These are phyloP conservation scores for Pseudotsuga menziesii DNA, from an alignment of 75 land plant genomes.

Conservation along the genomic window DNA sequence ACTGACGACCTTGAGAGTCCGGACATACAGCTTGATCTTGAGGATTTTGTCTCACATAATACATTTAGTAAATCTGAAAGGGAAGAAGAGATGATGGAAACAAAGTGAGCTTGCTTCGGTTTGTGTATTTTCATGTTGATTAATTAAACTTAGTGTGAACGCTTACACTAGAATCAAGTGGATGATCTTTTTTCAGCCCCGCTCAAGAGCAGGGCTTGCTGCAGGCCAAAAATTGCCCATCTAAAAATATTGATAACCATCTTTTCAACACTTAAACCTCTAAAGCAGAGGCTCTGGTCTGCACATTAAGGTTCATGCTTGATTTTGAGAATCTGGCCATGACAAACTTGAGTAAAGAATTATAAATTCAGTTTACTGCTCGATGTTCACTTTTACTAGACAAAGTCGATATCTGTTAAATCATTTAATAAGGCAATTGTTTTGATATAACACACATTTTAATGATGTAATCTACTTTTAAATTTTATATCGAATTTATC, in stretches of 20 bases:
- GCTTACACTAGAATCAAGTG: background rate
- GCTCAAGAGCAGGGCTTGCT: slow-evolving; percentile 3
- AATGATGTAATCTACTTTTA: too few relatives aligned
- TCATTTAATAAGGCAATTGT: background rate
- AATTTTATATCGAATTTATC: too few relatives aligned
- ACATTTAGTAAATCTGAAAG: background rate
- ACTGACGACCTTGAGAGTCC: background rate
- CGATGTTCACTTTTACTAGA: background rate
- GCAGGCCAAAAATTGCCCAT: background rate
- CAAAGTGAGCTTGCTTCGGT: slow-evolving; percentile 4
- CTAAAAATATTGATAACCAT: slow-evolving; percentile 1
- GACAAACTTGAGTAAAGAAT: background rate
- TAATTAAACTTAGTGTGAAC: background rate
- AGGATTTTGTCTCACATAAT: slow-evolving; percentile 1
- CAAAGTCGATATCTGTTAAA: background rate
- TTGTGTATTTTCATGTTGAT: background rate
- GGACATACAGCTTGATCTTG: slow-evolving; percentile 4
- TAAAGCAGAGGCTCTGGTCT: background rate
- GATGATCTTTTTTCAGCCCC: slow-evolving; percentile 2
- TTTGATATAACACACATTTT: background rate
- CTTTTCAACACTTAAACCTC: background rate
- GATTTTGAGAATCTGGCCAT: too few relatives aligned
- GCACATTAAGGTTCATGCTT: background rate
- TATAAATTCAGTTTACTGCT: background rate
- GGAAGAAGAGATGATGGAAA: slow-evolving; percentile 11